Base-by-base conservation (phyloP, 1,139 yeast species). In the Kodamaea suecica region DNA sequence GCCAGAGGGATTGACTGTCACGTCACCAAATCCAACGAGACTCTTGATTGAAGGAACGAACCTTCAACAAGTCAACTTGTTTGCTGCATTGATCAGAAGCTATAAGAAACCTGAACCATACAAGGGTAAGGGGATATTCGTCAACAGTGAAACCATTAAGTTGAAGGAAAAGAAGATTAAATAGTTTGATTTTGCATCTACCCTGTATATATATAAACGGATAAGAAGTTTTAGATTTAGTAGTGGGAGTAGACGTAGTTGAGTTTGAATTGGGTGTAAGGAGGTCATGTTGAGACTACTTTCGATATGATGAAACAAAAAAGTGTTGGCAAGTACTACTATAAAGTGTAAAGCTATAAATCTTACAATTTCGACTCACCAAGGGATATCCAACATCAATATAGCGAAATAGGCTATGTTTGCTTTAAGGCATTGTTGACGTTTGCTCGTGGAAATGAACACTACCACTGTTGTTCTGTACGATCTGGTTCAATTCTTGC, bases 81-180 rank as follows among this genome's bases (percentile, higher is more conserved):
- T 87, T 60, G 98, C 98, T 13, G 95, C 96, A 14, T 76, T 79
- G 39, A 74, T 94, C 47, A 80, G 98, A 59, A 79, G 78, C 50
- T 78, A 78, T 69, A 85, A 87, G 60, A 95, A 95, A 43, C 99
- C 99, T 27, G 99, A 94, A 64, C 97, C 97, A 27, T 94, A 94
- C 62, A 94, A 94, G 65, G 98, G 98, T 56, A 94, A 94, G 63
- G 99, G 99, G 53, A 84, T 94, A 37, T 94, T 84, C 56, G 84
- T 94, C 36, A 86, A 90, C 60, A 84, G 80, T 53, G 97, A 92
- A 65, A 88, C 95, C 35, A 83, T 92, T 58, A 83, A 79, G 59
- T 73, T 90, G 58, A 92, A 92, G 74, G 88, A 84, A 50, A 85
- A 85, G 76, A 90, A 88, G 75, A 84, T 88, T 59, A 92, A 90